Conservation (phyloP, 176 grass and related monocot genomes). For the Rhynchospora breviuscula region DNA sequence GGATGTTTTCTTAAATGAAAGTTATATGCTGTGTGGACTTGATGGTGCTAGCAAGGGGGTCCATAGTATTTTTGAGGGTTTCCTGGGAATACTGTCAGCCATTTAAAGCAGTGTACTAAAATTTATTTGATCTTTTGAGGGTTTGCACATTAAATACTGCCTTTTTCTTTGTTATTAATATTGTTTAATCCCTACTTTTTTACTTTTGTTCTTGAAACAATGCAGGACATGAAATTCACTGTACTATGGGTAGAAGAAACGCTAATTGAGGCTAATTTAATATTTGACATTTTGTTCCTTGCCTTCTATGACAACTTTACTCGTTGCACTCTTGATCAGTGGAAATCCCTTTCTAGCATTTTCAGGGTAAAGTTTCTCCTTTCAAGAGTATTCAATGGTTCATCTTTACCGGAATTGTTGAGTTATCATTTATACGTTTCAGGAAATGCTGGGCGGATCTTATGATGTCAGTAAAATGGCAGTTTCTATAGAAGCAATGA, state of each 20-base stretch:
- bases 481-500: conserved; percentile 63
- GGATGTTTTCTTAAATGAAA: neutral
- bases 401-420: conserved; percentile 20
- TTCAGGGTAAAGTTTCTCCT: conserved; percentile 59
- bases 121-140: neutral
- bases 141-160: neutral
- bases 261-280: conserved; percentile 83
- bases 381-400: neutral
- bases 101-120: neutral
- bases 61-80: conserved; percentile 22
- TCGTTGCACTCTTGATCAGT: conserved; percentile 51
- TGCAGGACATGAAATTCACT: conserved; percentile 60
- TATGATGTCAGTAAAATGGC: conserved; percentile 68
- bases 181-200: neutral
- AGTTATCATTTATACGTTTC: conserved; percentile 24
- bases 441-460: conserved; percentile 68
- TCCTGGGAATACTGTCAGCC: neutral
- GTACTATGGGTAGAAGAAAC: conserved; percentile 74
- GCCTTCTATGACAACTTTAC: conserved; percentile 73
- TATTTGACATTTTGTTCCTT: conserved; percentile 87
- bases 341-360: conserved; percentile 66
- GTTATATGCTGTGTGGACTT: neutral
- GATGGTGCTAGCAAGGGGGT: neutral
- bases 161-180: neutral
- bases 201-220: neutral